These are phyloP conservation scores for Coprinopsis marcescibilis DNA, from an alignment of 768 basidiomycete genomes.

Conservation along the genomic window DNA sequence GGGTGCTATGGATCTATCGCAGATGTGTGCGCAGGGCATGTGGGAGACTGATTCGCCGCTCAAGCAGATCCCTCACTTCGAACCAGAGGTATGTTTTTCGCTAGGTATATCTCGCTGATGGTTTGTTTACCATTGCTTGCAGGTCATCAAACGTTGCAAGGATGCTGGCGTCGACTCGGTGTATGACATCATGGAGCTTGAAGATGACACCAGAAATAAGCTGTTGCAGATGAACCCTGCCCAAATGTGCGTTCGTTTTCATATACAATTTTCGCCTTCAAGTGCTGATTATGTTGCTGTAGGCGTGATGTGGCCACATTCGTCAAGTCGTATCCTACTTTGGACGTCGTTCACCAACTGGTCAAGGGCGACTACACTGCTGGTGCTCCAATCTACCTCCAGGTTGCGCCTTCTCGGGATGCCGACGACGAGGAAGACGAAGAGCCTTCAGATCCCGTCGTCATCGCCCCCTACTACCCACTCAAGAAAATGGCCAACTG, in stretches of 20 bases:
- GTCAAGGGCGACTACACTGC: constrained; percentile 84
- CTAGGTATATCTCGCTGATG: neutral
- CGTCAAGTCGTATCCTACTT: constrained; percentile 93
- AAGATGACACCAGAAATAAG: constrained; percentile 80
- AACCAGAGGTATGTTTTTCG: constrained; percentile 58
- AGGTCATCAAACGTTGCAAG: constrained; percentile 84
- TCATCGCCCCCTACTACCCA: constrained; percentile 94
- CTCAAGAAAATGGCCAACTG: constrained; percentile 88
- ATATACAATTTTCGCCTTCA: constrained; percentile 13
- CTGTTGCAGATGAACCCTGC: constrained; percentile 78
- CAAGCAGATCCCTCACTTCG: constrained; percentile 96
- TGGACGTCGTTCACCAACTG: constrained; percentile 87
- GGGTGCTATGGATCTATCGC: constrained; percentile 95
- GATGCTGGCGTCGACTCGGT: constrained; percentile 79
- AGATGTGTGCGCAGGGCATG: constrained; percentile 97
- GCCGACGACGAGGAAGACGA: constrained; percentile 83
- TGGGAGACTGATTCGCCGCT: constrained; percentile 97
- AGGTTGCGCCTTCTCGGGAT: constrained; percentile 77
- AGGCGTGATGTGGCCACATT: constrained; percentile 95
- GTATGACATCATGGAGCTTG: constrained; percentile 98
- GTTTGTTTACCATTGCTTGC: neutral
- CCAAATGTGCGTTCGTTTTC: constrained; percentile 67
- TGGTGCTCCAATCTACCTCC: constrained; percentile 74
- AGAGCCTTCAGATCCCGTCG: constrained; percentile 69
- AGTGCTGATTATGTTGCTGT: constrained; percentile 4